Evolutionary conservation across 1,139 yeast species (phyloP), one percentile per base, ranked within the genome.

Genomic region (Nakaseomyces glabratus): DNA sequence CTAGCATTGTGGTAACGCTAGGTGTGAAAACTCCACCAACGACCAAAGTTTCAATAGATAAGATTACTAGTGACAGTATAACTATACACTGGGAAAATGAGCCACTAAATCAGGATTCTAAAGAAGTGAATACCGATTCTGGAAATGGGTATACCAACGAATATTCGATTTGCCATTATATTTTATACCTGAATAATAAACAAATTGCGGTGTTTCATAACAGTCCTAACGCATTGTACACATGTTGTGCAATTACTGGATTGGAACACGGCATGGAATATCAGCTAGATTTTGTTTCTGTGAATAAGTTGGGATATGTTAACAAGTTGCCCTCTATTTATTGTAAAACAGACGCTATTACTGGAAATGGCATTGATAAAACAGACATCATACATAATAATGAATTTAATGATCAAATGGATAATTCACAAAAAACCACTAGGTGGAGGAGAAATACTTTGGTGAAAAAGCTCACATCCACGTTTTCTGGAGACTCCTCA

Each of bases 21-120:
- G 70, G 72, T 33, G 66, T 76, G 19, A 68, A 67, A 24, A 66
- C 75, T 12, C 82, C 84, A 2, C 66, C 68, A 21, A 63, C 76
- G 4, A 77, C 80, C 0, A 61, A 66, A 35, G 65, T 76, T 6
- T 70, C 78, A 3, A 65, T 76, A 8, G 80, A 73, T 44, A 65
- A 66, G 40, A 67, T 77, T 28, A 65, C 76, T 0, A 59, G 63
- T 23, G 58, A 62, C 11, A 57, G 69, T 4, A 66, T 76, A 15
- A 63, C 68, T 5, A 43, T 77, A 17, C 81, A 76, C 45, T 77
- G 84, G 85, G 71, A 71, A 35, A 56, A 56, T 37, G 57, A 55
- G 34, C 56, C 57, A 1, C 17, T 31, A 7, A 24, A 8, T 24
- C 23, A 9, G 33, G 33, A 17, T 26, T 23, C 7, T 16, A 33